A percentile compares a stretch with the other conserved stretches of the same genome.
Evolutionary conservation across 23 red algal genomes (phyloP).

Genomic region (Cyanidiococcus yangmingshanensis): DNA sequence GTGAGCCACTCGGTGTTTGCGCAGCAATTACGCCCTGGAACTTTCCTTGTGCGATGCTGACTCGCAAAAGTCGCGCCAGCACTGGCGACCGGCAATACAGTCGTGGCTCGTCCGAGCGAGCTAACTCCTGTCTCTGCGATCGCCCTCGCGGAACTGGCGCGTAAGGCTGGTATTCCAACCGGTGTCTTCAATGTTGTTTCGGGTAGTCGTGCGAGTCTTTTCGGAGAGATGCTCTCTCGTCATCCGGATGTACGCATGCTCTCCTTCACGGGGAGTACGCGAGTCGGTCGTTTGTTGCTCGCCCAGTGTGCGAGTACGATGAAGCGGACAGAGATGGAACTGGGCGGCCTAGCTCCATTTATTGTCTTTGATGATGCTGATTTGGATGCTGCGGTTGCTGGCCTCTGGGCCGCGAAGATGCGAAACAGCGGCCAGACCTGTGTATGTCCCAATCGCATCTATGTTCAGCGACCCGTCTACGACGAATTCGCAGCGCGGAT

Average conservation of each 20-base stretch:
- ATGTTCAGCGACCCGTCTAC: conserved; percentile 45
- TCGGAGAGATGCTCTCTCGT: conserved; percentile 36
- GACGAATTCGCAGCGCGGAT: conserved; percentile 36
- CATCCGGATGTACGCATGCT: conserved; percentile 44
- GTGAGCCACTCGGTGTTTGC: conserved; percentile 57
- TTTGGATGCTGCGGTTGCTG: conserved; percentile 39
- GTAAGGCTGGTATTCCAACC: conserved; percentile 44
- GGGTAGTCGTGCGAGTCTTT: conserved; percentile 13
- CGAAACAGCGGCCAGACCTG: conserved; percentile 84
- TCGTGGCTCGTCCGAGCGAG: conserved; percentile 67
- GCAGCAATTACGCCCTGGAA: conserved; percentile 88
- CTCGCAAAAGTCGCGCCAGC: conserved; percentile 75
- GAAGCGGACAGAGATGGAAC: conserved; percentile 47
- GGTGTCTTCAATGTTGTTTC: conserved; percentile 70
- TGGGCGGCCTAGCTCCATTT: conserved; percentile 79
- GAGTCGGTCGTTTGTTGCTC: conserved; percentile 51
- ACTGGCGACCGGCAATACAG: conserved; percentile 65
- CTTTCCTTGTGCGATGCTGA: conserved; percentile 73
- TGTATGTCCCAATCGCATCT: conserved; percentile 62
- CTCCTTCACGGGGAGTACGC: conserved; percentile 81
- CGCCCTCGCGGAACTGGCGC: conserved; percentile 63
- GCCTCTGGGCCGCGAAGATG: conserved; percentile 47
- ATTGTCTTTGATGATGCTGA: conserved; percentile 84
- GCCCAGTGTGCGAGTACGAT: conserved; percentile 31
- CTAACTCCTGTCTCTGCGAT: conserved; percentile 69